Evolutionary conservation across 805 yeast genomes (phyloP), one percentile per base, ranked within the genome.

Genomic region (Metschnikowia anglica): DNA sequence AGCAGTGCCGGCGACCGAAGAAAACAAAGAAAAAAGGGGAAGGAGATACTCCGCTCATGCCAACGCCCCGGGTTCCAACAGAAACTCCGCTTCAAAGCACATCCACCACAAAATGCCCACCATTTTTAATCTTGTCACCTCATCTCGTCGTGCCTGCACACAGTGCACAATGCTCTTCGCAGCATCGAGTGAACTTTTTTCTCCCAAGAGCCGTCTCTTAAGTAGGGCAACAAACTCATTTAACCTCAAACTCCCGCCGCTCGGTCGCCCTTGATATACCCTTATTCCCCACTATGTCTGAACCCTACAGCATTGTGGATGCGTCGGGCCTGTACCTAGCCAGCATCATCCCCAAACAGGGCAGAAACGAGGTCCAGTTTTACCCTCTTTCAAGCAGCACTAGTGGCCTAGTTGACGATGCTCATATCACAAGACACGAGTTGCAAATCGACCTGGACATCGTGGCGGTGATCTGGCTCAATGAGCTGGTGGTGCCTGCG

Each of bases 281-380:
- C n/a, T 5, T 25, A 5, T 11, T 10, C 28, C 28, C 28, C 11
- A 25, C 5, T 4, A 49, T 49, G 54, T 40, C 49, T 15, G 47
- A 38, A 10, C 46, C 55, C 10, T 50, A 46, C 39, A 52, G 48
- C 31, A 34, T 34, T 37, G 60, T 68, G 30, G 72, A 68, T 42
- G 44, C 56, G 25, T 47, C 60, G 8, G 63, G 65, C 18, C 36
- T 56, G 6, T 66, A 55, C 44, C 60, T 60, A 41, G 74, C 77
- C 35, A 64, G 65, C 37, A 53, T 68, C 13, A 61, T 70, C 4
- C 63, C 73, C 23, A 72, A 74, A 36, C 65, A 65, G 13, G 76
- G 77, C 28, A 60, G 73, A 42, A 72, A 65, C 39, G 79, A 76
- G 56, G 64, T 77, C 15, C 75, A 66, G 51, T 63, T 76, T 42